Evolutionary conservation across 345 rosid species (phyloP), one percentile per base, ranked within the genome.

Genomic region (Gossypium sturtianum): DNA sequence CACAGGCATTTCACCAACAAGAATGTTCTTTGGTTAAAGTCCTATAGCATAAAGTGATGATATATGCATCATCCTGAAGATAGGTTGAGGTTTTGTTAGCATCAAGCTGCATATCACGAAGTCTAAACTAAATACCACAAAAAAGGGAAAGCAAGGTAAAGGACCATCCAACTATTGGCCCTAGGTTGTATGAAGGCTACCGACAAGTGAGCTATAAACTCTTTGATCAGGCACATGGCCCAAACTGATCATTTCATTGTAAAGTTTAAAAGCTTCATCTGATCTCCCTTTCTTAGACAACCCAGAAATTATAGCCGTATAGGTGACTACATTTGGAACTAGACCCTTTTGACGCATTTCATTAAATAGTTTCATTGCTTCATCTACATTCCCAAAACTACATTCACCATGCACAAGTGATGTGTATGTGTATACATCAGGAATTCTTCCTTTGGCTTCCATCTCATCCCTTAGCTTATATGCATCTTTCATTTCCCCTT

Each of bases 361-460:
- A 34, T 74, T 73, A 67, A 89, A 88, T 34, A 92, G 84, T 78
- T 82, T 82, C 82, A 89, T 27, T n/a, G 95, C 97, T 64, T 84
- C 83, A 9, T 89, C 97, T 67, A 90, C 66, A 43, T 78, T 81
- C 49, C 92, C 95, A 60, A 77, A 80, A 80, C 83, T 75, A 77
- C 95, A 89, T 80, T 94, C 95, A 61, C 95, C 90, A 0, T 89
- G 95, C 56, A 94, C 74, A 58, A 94, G 91, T 10, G 94, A 89
- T 13, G 95, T 84, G 79, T 87, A 89, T 19, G 98, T 92, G 78
- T 87, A 91, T 25, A 71, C 70, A 75, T 94, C 93, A 7, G 87
- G 86, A 52, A 22, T 12, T 71, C 86, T 69, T 74, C 93, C 90
- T 70, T 47, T 78, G 22, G 79, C 69, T 72, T 80, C 87, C 97